Base-by-base conservation (phyloP, 202 grass and related monocot genomes). In the Sporobolus alterniflorus region DNA sequence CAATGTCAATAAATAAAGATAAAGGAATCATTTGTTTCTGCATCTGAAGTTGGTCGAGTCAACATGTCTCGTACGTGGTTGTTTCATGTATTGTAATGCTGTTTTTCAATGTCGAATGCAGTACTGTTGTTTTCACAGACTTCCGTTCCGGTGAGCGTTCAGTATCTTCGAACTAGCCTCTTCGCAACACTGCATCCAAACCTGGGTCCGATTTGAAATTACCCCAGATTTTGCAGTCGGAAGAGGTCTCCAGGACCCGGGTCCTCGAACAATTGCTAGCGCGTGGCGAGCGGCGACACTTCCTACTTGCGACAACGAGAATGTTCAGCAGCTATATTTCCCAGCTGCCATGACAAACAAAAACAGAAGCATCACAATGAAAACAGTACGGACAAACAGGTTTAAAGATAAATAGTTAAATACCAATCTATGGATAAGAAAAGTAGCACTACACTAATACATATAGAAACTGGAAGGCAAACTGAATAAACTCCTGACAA, bases 341-440 rank as follows among this genome's bases (percentile, higher is more conserved):
- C 25, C 1, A 62, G 26, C 59, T 6, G 13, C 24, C 56, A 8
- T 17, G 60, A n/a, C 63, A 43, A 67, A 40, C 13, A n/a, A 43
- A 49, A 65, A 55, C 11, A 68, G 9, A 20, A 66, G 1, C 68
- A 66, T 28, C 43, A 22, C 59, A 8, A 59, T 3, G 34, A 31
- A 43, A 67, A n/a, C 72, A 4, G 10, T 59, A 33, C 14, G 36
- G 36, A 8, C 8, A 73, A 21, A 67, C 18, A 1, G 11, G 36
- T 67, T 26, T 14, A 67, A 59, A 11, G 4, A 28, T 9, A 56
- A 64, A 64, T 36, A 11, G 4, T 21, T 9, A 56, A 64, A 64
- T 36, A 86, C 32, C 64, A 78, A 73, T 79, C 33, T 67, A 74
- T 28, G 21, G 24, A 59, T 73, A 86, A 26, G 21, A 43, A 83